Evolutionary conservation across 352 stramenopile species (phyloP), one percentile per base, ranked within the genome.

Genomic region (Plasmopara viticola): DNA sequence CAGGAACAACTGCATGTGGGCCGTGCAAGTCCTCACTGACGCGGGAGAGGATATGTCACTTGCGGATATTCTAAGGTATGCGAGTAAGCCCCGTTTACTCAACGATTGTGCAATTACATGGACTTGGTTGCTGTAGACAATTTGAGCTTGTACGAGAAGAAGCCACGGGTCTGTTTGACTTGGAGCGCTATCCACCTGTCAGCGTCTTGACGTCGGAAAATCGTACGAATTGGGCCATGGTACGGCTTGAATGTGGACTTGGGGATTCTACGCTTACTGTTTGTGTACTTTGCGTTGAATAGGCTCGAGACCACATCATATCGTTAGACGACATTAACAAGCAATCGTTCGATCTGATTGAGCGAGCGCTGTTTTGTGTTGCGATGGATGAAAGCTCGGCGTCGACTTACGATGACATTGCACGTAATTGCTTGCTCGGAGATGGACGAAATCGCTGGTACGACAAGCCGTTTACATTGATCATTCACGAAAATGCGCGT

Each of bases 401-500:
- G 0, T 66, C 81, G 14, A 90, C 74, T 0, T 86, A 84, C 59
- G 86, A 95, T 48, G 81, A 95, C 62, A 92, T 92, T 29, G 84
- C 84, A 9, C 84, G 79, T 60, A 94, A 85, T 47, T 86, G 74
- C 29, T 67, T 95, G 47, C 75, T 93, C 3, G 86, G 85, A 34
- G 84, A 96, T 42, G 94, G 94, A 28, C 76, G 84, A 56, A 98
- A 99, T 76, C 92, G 95, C 56, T 98, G 91, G 88, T 99, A 98
- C 67, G 96, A 99, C 75, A 99, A 99, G 72, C 93, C 92, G 10
- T 92, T 98, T 60, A 96, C 97, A 65, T 60, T 99, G 29, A 87
- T 99, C 54, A 94, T 97, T 44, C 94, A 97, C 50, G 82, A 94
- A 33, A 98, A 99, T 67, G 95, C 90, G 35, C 97, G 96, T 57